phyloP scores from a whole-genome alignment of 352 stramenopile species.

The Globisporangium cederbergense region DNA sequence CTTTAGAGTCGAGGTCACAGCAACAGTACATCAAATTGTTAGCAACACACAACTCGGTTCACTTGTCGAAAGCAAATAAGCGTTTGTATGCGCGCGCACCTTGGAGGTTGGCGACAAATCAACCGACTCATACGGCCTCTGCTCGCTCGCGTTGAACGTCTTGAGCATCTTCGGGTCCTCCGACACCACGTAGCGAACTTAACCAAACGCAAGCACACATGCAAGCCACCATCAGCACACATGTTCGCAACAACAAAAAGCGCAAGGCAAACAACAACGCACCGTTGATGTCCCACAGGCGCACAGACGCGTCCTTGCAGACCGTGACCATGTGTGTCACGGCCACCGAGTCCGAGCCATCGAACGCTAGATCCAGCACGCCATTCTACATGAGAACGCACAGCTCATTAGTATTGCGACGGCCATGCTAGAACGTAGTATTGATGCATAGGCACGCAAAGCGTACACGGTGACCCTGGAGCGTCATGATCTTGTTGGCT shows the following conservation, averaged over 20 bases:
- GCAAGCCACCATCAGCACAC: neutral
- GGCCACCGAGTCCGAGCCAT: conserved; percentile 63
- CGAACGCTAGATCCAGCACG: conserved; percentile 72
- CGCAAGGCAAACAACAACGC: neutral
- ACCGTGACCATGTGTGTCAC: conserved; percentile 74
- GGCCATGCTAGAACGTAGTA: neutral
- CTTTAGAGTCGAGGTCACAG: conserved; percentile 19
- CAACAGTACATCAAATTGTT: neutral
- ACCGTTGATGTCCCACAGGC: conserved; percentile 84
- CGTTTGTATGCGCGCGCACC: conserved; percentile 24
- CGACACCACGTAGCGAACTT: conserved; percentile 75
- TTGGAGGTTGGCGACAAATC: conserved; percentile 69
- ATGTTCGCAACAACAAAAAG: neutral
- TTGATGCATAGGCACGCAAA: neutral
- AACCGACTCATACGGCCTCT: conserved; percentile 53
- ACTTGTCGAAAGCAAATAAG: neutral
- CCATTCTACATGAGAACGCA: conserved; percentile 38
- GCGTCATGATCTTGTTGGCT: conserved; percentile 80
- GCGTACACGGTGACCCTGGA: conserved; percentile 70
- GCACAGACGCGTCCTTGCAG: conserved; percentile 74
- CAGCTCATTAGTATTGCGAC: neutral
- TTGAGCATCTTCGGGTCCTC: conserved; percentile 74
- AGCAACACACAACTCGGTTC: neutral
- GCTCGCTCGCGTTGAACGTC: conserved; percentile 50
- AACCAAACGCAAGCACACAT: neutral